Percentiles rank a stretch among this genome's conserved stretches.
Conservation (phyloP, 345 rosid genomes). For the Citrus sp. region DNA sequence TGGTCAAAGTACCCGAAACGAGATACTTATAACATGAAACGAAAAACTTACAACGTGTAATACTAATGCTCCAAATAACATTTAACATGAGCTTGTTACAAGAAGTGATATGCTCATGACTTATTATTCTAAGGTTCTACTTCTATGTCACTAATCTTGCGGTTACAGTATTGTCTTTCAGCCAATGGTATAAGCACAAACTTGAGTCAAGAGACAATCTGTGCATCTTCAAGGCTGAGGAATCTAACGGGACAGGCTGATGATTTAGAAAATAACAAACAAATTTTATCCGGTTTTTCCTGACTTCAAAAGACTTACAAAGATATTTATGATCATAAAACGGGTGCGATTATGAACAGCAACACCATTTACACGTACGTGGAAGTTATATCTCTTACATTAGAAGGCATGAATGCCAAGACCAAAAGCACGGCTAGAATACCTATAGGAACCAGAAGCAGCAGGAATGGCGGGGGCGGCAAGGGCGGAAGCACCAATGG, state of each 20-base stretch:
- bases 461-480: conserved; percentile 83
- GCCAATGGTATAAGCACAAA: neutral
- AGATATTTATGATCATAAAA: neutral
- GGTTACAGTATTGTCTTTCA: neutral
- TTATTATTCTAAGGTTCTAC: neutral
- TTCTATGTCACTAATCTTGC: neutral
- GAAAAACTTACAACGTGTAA: neutral
- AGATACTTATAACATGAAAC: neutral
- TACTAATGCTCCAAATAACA: neutral
- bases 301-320: conserved; percentile 2
- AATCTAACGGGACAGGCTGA: neutral
- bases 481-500: conserved; percentile 78
- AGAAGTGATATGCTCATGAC: neutral
- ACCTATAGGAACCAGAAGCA: conserved; percentile 70
- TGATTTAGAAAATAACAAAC: neutral
- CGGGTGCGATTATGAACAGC: neutral
- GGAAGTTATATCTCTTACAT: conserved; percentile 43
- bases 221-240: neutral
- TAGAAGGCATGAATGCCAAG: conserved; percentile 71
- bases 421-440: conserved; percentile 64
- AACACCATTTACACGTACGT: conserved; percentile 36
- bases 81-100: neutral
- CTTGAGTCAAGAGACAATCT: neutral
- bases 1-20: neutral
- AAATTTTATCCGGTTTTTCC: neutral